Conservation (phyloP, 495 filamentous ascomycete genomes). For the Letharia columbiana region DNA sequence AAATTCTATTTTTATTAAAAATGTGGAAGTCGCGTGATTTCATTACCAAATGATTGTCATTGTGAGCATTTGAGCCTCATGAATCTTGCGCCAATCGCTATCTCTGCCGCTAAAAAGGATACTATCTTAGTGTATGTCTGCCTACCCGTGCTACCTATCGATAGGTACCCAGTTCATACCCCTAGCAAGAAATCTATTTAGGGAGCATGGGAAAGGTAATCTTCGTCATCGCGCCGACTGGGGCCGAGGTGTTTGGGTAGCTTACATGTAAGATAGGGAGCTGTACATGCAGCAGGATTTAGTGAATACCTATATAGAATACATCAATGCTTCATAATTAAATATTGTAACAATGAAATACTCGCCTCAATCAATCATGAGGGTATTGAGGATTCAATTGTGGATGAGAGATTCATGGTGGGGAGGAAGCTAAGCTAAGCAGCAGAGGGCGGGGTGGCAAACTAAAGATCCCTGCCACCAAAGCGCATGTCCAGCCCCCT, state of each 20-base stretch:
- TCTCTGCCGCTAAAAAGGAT: background rate
- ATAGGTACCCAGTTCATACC: background rate
- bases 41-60: too few species aligned
- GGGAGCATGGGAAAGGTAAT: background rate
- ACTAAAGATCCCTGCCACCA: background rate
- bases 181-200: background rate
- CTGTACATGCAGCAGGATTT: too few species aligned
- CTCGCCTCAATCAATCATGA: too few species aligned
- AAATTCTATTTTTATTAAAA: too few species aligned
- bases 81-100: background rate
- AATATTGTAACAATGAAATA: too few species aligned
- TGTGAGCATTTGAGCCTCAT: background rate
- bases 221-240: background rate
- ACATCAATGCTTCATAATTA: too few species aligned
- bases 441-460: background rate
- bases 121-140: background rate
- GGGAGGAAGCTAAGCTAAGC: background rate
- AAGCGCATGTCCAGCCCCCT: background rate
- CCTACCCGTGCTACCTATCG: background rate
- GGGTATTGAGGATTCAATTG: too few species aligned
- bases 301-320: too few species aligned
- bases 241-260: too few species aligned
- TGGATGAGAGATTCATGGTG: too few species aligned
- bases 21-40: too few species aligned
- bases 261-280: too few species aligned